These are phyloP conservation scores for Picea glauca DNA, from an alignment of 75 land plant species.

Conservation along the genomic window DNA sequence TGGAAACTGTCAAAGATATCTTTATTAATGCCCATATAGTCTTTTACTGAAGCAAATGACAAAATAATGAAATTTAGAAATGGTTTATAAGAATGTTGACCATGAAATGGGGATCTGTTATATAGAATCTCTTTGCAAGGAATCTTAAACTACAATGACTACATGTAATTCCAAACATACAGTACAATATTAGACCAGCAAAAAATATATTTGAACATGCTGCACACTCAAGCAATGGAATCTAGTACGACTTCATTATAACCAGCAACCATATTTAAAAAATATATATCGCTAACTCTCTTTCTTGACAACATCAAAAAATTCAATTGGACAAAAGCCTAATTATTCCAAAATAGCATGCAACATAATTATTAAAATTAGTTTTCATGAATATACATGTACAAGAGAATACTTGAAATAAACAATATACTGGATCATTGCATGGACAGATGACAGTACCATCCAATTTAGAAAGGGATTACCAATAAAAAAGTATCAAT, in stretches of 20 bases:
- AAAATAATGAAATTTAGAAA: not conserved
- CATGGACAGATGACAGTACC: not conserved
- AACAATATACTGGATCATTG: not conserved
- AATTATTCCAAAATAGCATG: too few species aligned
- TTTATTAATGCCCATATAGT: not conserved
- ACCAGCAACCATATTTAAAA: too few species aligned
- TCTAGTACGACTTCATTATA: too few species aligned
- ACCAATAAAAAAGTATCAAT: not conserved
- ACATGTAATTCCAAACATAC: too few species aligned
- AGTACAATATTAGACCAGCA: too few species aligned
- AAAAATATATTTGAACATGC: too few species aligned
- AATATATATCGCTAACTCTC: too few species aligned
- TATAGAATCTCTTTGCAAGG: not conserved
- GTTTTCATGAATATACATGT: not conserved
- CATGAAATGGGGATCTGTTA: constrained; percentile 3
- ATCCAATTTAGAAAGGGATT: not conserved
- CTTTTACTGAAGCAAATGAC: not conserved
- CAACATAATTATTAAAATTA: too few species aligned
- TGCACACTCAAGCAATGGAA: too few species aligned
- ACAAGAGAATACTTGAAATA: not conserved
- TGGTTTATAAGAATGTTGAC: not conserved
- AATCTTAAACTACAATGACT: too few species aligned
- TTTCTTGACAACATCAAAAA: too few species aligned
- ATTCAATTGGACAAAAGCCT: too few species aligned
- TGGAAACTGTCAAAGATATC: not conserved